A percentile compares a stretch with the other conserved stretches of the same genome.
These are phyloP conservation scores for Stenogyne calaminthoides DNA, from an alignment of 305 asterid species.

Conservation along the genomic window DNA sequence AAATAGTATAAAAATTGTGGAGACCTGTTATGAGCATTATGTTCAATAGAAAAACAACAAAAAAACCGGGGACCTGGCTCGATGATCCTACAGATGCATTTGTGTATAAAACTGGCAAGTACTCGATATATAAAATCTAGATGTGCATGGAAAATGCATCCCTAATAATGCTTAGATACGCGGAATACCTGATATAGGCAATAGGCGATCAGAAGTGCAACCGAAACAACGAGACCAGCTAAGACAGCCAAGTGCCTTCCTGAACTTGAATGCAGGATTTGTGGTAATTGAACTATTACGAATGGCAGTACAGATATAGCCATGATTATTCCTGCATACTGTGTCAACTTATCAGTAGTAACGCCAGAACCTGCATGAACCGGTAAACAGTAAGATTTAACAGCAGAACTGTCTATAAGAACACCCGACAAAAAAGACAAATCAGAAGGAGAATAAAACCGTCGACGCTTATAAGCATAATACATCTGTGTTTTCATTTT, in stretches of 20 bases:
- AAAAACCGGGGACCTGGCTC: not conserved
- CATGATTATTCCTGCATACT: constrained; percentile 85
- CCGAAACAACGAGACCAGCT: constrained; percentile 71
- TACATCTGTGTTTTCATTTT: not conserved
- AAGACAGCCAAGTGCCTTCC: constrained; percentile 74
- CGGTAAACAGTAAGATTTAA: constrained; percentile 20
- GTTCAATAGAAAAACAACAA: not conserved
- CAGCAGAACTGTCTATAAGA: constrained; percentile 1
- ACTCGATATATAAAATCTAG: not conserved
- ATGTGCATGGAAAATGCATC: constrained; percentile 15
- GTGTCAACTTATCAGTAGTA: constrained; percentile 82
- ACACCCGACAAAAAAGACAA: not conserved
- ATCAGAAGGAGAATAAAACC: not conserved
- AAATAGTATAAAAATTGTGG: not conserved
- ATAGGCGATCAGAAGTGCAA: constrained; percentile 63
- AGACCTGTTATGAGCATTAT: not conserved
- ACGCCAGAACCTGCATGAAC: constrained; percentile 78
- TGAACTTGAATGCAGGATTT: constrained; percentile 53
- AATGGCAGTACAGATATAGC: constrained; percentile 83
- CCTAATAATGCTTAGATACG: not conserved
- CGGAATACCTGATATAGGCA: constrained; percentile 87
- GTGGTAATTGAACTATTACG: constrained; percentile 76
- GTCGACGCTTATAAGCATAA: not conserved
- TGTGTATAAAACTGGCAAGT: not conserved
- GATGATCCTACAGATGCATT: not conserved